A percentile compares a stretch with the other conserved stretches of the same genome.
Conservation (phyloP, 2,329 filamentous ascomycete species). For the Phaeomoniella chlamydospora region DNA sequence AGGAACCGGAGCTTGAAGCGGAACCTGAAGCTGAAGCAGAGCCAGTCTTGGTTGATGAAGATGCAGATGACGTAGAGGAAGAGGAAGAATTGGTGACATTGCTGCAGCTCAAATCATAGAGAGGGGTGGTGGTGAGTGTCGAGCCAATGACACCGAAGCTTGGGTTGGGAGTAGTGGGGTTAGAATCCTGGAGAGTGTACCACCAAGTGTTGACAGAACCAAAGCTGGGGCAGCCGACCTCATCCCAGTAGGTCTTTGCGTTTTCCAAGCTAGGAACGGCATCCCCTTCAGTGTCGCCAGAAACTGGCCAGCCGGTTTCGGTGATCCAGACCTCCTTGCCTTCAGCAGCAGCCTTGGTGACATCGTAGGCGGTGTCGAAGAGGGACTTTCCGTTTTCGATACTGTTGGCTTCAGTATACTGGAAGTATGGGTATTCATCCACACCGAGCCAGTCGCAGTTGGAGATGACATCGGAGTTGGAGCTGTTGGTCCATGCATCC, state of each 20-base stretch:
- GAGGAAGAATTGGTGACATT: neutral
- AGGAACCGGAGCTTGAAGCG: conserved; percentile 2
- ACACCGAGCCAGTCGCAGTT: conserved; percentile 67
- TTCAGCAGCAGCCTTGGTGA: conserved; percentile 42
- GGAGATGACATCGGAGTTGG: conserved; percentile 56
- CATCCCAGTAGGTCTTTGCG: conserved; percentile 67
- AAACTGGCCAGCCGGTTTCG: conserved; percentile 77
- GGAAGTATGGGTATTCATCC: conserved; percentile 75
- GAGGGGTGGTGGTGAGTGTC: conserved; percentile 18
- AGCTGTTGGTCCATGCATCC: conserved; percentile 61
- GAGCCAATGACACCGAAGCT: conserved; percentile 23
- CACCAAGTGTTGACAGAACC: conserved; percentile 26
- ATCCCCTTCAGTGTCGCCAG: conserved; percentile 46
- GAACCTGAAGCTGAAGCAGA: neutral
- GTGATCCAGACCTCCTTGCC: conserved; percentile 73
- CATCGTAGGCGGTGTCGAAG: conserved; percentile 52
- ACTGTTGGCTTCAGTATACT: conserved; percentile 38
- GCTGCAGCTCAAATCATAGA: conserved; percentile 22
- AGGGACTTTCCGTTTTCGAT: conserved; percentile 50
- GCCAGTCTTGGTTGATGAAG: neutral
- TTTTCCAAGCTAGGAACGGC: conserved; percentile 52
- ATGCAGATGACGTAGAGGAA: conserved; percentile 3
- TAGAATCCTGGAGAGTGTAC: conserved; percentile 24
- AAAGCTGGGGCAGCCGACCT: conserved; percentile 53
- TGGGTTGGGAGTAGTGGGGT: conserved; percentile 14